Evolutionary conservation across 164 flowering plant species (phyloP), one percentile per base, ranked within the genome.

Genomic region (Amborella trichopoda): DNA sequence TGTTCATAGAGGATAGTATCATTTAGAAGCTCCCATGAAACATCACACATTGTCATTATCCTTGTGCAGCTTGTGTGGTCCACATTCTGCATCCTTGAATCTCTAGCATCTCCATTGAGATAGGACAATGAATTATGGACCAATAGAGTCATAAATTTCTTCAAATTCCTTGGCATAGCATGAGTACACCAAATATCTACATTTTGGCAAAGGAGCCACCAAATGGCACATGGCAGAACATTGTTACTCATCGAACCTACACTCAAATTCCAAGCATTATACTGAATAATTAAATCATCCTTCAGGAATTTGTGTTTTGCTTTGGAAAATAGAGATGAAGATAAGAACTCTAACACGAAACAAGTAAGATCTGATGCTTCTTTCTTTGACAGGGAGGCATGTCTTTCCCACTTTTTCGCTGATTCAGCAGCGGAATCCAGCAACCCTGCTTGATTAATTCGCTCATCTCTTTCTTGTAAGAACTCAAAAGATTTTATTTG

Each of bases 121-220:
- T 3, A 44, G 28, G 64, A 45, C 66, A 69, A 49, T 20, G 66
- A 68, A 57, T 54, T 57, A 23, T 12, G 47, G 26, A 90, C 51
- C 43, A 86, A 38, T 52, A 59, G 51, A 20, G 69, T 60, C 21
- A 86, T 75, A 53, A 91, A 86, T 58, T 53, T 65, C 61, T 77
- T 81, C 68, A 80, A 64, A 46, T 75, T 64, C 71, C 65, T 75
- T 58, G 76, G 66, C 27, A 72, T 25, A 48, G 94, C 81, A 71
- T 81, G 85, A 37, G 49, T 13, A 48, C 76, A 76, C 98, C 98
- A 91, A 44, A 80, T 52, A 77, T 86, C 98, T 49, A 63, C 61
- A 53, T 74, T 78, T 49, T 70, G 72, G 67, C 98, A 83, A 60
- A 86, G 42, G 46, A 76, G 61, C 73, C 76, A 76, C 95, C 91